These are phyloP conservation scores for Protea cynaroides DNA, from an alignment of 164 flowering plant species.

Conservation along the genomic window DNA sequence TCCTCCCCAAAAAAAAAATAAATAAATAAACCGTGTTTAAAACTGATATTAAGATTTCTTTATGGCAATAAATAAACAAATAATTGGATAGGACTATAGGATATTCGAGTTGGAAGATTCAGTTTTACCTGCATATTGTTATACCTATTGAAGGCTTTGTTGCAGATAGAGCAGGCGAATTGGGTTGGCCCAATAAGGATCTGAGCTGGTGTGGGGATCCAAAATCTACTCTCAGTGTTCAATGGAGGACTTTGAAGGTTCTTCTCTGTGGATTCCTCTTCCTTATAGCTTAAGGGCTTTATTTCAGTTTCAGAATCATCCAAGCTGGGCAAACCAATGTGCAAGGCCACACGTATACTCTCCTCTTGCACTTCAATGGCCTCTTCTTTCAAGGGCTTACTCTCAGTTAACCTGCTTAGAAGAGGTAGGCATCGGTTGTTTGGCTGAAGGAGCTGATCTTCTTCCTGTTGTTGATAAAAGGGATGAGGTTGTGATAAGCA, in stretches of 20 bases:
- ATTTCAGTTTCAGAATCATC: slow-evolving; percentile 17
- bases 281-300: slow-evolving; percentile 8
- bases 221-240: slow-evolving; percentile 48
- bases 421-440: slow-evolving; percentile 50
- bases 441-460: slow-evolving; percentile 10
- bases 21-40: too few relatives aligned
- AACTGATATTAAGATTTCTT: neutral
- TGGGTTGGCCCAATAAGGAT: slow-evolving; percentile 85
- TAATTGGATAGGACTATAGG: neutral
- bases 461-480: slow-evolving; percentile 19
- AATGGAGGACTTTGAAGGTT: slow-evolving; percentile 18
- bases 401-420: slow-evolving; percentile 44
- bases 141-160: slow-evolving; percentile 90
- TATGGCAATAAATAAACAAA: neutral
- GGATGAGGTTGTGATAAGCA: slow-evolving; percentile 16
- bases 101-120: neutral
- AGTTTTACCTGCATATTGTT: slow-evolving; percentile 89
- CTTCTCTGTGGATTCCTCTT: slow-evolving; percentile 23
- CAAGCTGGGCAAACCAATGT: slow-evolving; percentile 61
- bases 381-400: slow-evolving; percentile 31
- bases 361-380: slow-evolving; percentile 11
- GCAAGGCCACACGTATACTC: slow-evolving; percentile 39
- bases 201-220: slow-evolving; percentile 93
- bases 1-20: too few relatives aligned
- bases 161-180: slow-evolving; percentile 76